Conservation (phyloP, 352 stramenopile genomes). For the Elongisporangium prolatum region DNA sequence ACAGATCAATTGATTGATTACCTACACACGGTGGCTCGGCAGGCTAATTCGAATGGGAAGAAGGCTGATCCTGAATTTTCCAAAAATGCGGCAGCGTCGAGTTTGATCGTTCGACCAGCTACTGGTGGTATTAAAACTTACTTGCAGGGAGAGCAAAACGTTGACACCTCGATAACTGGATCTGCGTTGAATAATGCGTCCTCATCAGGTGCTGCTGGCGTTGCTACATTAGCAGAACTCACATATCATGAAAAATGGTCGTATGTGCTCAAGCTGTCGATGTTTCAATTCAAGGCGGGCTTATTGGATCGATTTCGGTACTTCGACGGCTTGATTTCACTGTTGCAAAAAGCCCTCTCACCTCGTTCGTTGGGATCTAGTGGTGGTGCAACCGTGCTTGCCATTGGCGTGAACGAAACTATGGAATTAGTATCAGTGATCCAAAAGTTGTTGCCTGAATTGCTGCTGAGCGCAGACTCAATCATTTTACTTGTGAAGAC, state of each 20-base stretch:
- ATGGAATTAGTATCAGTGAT: constrained; percentile 73
- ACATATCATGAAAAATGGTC: constrained; percentile 75
- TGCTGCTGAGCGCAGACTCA: constrained; percentile 50
- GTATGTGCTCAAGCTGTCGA: constrained; percentile 75
- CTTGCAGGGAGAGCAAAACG: constrained; percentile 25
- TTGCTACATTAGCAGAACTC: constrained; percentile 15
- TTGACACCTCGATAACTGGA: not conserved
- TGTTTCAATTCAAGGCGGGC: constrained; percentile 79
- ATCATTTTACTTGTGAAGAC: constrained; percentile 73
- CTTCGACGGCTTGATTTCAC: constrained; percentile 72
- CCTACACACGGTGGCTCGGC: constrained; percentile 58
- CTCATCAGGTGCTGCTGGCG: constrained; percentile 2
- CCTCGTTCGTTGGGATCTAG: constrained; percentile 30
- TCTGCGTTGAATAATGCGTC: constrained; percentile 1
- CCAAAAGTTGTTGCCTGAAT: constrained; percentile 65
- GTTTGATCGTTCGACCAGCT: not conserved
- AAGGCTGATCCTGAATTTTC: not conserved
- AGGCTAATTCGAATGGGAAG: constrained; percentile 12
- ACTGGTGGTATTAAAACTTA: constrained; percentile 15
- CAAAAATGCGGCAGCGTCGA: not conserved
- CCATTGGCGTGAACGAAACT: constrained; percentile 63
- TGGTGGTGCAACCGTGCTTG: constrained; percentile 32
- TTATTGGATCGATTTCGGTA: constrained; percentile 71
- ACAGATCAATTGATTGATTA: constrained; percentile 78
- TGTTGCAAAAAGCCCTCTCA: constrained; percentile 74